Conservation (phyloP, 2,329 filamentous ascomycete species). For the Xylariaceae sp. region DNA sequence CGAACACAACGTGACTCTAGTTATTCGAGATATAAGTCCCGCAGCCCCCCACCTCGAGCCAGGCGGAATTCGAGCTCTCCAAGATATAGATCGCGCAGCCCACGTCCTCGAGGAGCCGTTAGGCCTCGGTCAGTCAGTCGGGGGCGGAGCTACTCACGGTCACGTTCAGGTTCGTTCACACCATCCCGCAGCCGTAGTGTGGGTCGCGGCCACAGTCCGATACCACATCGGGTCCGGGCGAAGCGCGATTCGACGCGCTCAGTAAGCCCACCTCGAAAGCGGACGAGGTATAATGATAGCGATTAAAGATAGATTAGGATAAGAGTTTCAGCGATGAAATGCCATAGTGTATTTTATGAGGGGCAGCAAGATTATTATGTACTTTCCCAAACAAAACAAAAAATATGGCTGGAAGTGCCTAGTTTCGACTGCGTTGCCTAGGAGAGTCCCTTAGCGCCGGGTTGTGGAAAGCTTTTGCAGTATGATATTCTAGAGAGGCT, state of each 20-base stretch:
- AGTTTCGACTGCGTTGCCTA: too few relatives aligned
- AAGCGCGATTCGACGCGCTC: conserved; percentile 31
- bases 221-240: conserved; percentile 29
- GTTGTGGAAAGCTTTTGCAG: too few relatives aligned
- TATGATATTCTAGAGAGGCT: too few relatives aligned
- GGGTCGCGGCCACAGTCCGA: conserved; percentile 21
- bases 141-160: conserved; percentile 31
- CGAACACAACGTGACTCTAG: conserved; percentile 17
- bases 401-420: too few relatives aligned
- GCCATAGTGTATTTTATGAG: conserved; percentile 13
- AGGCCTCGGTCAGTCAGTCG: conserved; percentile 33
- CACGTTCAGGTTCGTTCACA: conserved; percentile 29
- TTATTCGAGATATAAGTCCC: conserved; percentile 26
- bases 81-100: conserved; percentile 24
- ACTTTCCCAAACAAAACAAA: background rate
- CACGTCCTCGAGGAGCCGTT: conserved; percentile 21
- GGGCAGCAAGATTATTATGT: background rate
- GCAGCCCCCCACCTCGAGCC: conserved; percentile 30
- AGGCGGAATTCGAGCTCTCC: conserved; percentile 24
- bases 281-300: conserved; percentile 31
- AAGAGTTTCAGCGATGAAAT: background rate
- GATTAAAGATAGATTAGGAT: conserved; percentile 8
- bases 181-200: too few relatives aligned
- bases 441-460: too few relatives aligned
- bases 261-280: conserved; percentile 28